A percentile compares a stretch with the other conserved stretches of the same genome.
phyloP scores from a whole-genome alignment of 2,329 filamentous ascomycete species.

The Colletotrichum plurivorum region DNA sequence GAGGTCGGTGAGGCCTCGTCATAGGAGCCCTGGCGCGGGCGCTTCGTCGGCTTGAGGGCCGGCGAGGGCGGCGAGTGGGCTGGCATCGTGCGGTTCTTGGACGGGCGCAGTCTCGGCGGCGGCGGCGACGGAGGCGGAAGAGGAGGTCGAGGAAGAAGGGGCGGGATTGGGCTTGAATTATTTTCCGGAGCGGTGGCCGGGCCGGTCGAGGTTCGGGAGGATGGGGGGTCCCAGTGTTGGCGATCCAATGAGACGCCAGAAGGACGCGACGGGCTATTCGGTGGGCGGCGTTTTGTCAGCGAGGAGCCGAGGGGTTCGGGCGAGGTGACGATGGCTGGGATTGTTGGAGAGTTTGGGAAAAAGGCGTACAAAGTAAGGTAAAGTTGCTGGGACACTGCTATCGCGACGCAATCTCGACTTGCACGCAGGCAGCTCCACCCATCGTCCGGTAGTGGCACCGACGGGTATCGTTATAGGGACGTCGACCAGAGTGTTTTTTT shows the following conservation, averaged over 20 bases:
- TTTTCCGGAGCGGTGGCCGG: constrained; percentile 19
- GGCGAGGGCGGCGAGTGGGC: constrained; percentile 64
- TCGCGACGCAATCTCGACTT: constrained; percentile 38
- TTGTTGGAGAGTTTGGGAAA: constrained; percentile 9
- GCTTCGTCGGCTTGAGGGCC: constrained; percentile 68
- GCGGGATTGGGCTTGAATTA: constrained; percentile 15
- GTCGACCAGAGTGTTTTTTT: background rate
- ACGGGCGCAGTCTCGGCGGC: constrained; percentile 1
- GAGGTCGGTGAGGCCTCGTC: constrained; percentile 52
- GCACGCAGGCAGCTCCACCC: constrained; percentile 34
- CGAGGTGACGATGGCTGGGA: background rate
- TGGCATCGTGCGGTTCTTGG: constrained; percentile 54
- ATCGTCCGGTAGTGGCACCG: constrained; percentile 31
- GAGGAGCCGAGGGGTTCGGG: background rate
- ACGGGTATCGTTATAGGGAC: constrained; percentile 21
- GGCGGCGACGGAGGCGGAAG: constrained; percentile 5
- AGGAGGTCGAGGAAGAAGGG: background rate
- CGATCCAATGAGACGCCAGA: constrained; percentile 13
- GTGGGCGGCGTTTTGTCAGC: constrained; percentile 2
- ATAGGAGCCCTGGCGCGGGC: constrained; percentile 68
- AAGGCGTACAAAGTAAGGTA: constrained; percentile 24
- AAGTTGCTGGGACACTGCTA: constrained; percentile 29
- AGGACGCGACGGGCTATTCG: background rate
- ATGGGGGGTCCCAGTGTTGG: background rate
- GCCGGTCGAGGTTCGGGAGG: constrained; percentile 26